Base-by-base conservation (phyloP, 2,329 filamentous ascomycete genomes). In the Aspergillus intermedius region DNA sequence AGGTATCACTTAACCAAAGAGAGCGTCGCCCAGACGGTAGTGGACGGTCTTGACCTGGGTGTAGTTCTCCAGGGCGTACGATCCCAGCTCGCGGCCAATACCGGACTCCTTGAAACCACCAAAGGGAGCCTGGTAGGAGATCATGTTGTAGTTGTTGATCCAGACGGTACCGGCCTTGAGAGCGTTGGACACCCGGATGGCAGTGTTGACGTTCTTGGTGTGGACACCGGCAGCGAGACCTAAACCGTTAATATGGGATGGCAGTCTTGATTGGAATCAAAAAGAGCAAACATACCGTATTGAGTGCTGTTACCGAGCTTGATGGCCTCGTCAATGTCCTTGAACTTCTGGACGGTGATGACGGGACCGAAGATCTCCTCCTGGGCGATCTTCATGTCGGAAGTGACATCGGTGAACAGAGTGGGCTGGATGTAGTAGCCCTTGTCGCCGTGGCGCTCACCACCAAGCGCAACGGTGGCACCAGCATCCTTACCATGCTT, bases 381-480 rank as follows among this genome's bases (percentile, higher is more conserved):
- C 59, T 80, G 78, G 76, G 86, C 84, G 56, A 91, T 85, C 64
- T 82, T 81, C 67, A 87, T 85, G 63, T 80, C 70, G 21, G 82
- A 74, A 47, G 76, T 81, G 60, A 91, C 88, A 65, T 88, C 82
- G 72, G 80, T 84, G 79, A 78, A 89, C 74, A 93, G 89, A 65
- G 69, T 93, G 41, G 88, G 88, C 78, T 91, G 78, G 72, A 93
- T 91, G 76, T 90, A 93, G 80, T 87, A 93, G 53, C 87, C 86
- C 78, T 89, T 85, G 61, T 77, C 71, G 53, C 87, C 87, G 69
- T 84, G 84, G 58, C 82, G 83, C 67, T 84, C 84, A 63, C 82
- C 82, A 58, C 82, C 82, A 45, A 74, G 77, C 61, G 82, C 80
- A 54, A 91, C 66, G 40, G 70, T 84, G 49, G 82, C 82, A 63